A percentile compares a stretch with the other conserved stretches of the same genome.
Conservation (phyloP, 306 rosid genomes). For the Purshia tridentata region DNA sequence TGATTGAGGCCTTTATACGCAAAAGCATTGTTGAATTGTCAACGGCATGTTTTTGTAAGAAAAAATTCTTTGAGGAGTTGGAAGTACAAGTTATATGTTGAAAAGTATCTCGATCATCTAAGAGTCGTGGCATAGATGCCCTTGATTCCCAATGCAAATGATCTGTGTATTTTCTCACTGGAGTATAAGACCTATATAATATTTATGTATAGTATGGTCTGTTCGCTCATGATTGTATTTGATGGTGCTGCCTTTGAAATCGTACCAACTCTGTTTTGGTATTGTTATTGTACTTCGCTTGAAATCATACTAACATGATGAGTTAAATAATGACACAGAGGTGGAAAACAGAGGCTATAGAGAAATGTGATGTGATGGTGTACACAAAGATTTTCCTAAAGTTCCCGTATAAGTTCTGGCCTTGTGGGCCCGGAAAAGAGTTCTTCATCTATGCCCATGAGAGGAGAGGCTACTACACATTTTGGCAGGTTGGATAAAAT, state of each 20-base stretch:
- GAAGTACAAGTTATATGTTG: background rate
- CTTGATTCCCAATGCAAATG: background rate
- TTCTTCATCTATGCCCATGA: slow-evolving; percentile 98
- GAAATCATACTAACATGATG: slow-evolving; percentile 16
- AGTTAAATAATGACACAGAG: slow-evolving; percentile 53
- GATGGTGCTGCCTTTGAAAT: background rate
- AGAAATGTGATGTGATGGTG: slow-evolving; percentile 83
- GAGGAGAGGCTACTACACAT: slow-evolving; percentile 91
- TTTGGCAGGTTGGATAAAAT: slow-evolving; percentile 83
- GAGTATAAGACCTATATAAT: background rate
- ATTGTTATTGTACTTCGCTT: slow-evolving; percentile 8
- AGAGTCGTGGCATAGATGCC: background rate
- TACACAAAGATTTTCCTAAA: slow-evolving; percentile 95
- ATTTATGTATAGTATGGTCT: background rate
- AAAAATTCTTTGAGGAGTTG: background rate
- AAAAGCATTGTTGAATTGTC: background rate
- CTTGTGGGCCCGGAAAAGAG: slow-evolving; percentile 87
- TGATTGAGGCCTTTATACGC: background rate
- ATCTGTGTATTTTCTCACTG: background rate
- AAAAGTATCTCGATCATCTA: background rate
- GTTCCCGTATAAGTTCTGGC: slow-evolving; percentile 90
- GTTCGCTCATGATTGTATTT: background rate
- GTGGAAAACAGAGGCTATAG: slow-evolving; percentile 89
- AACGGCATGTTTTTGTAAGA: background rate
- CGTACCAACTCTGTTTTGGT: background rate